Evolutionary conservation across 2,329 filamentous ascomycete species (phyloP).

Genomic region (Xylaria polymorpha): DNA sequence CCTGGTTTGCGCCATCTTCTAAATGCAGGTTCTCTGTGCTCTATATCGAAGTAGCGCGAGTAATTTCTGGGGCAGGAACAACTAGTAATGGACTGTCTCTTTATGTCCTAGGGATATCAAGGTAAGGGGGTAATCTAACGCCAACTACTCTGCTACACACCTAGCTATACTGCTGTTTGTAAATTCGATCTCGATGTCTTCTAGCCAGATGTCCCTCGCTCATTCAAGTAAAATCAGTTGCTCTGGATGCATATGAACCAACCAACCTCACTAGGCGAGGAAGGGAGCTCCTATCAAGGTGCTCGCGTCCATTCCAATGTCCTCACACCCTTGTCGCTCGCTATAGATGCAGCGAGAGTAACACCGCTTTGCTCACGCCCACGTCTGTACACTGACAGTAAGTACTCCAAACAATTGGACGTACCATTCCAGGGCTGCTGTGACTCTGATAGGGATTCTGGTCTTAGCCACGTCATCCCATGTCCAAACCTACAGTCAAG

Average conservation of each 20-base stretch:
- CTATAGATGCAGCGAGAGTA: constrained; percentile 22
- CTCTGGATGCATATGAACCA: background rate
- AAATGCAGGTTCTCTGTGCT: background rate
- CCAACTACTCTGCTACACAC: no score
- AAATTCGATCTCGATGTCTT: no score
- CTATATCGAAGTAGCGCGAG: background rate
- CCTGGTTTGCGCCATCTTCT: background rate
- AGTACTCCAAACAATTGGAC: constrained; percentile 40
- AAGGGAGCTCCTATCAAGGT: background rate
- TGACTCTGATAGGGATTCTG: constrained; percentile 27
- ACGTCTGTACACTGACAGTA: constrained; percentile 21
- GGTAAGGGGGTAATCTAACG: background rate
- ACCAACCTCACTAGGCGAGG: background rate
- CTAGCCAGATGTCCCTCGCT: no score
- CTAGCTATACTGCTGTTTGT: background rate
- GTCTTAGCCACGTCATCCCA: constrained; percentile 48
- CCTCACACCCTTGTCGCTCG: background rate
- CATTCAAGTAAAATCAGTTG: background rate
- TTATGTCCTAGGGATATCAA: background rate
- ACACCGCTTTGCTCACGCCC: constrained; percentile 18
- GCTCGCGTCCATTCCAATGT: background rate
- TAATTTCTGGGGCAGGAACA: background rate
- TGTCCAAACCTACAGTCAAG: constrained; percentile 33
- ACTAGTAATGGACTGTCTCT: background rate
- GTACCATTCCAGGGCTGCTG: constrained; percentile 32